Evolutionary conservation across 2,329 filamentous ascomycete species (phyloP), one percentile per base, ranked within the genome.

Genomic region (Fusarium fracticaudum): DNA sequence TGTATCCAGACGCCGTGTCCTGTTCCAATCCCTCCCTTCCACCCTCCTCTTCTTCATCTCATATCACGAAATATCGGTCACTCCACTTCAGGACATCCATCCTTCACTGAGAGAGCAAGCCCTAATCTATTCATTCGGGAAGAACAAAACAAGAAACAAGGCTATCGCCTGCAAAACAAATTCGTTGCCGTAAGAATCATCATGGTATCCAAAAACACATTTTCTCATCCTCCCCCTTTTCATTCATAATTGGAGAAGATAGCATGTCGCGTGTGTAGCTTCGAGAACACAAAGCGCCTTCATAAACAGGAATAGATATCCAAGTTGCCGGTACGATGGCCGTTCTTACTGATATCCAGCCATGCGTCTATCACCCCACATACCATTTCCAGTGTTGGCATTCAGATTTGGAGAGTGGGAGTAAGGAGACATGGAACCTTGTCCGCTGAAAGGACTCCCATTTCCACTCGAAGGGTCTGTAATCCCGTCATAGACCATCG

Each of bases 401-500:
- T 79, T 77, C 50, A 78, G 69, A 48, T 81, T 80, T 40, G 83
- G 81, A 38, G 82, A 83, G 55, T 79, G 78, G 26, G 79, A 76
- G 67, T 81, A 84, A 14, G 80, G 80, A 38, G 82, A 83, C 35
- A 77, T 66, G 9, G 81, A 81, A 45, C 81, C 82, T 48, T 83
- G 81, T 11, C 80, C 82, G 53, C 80, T 81, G 48, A 81, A 84
- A 8, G 82, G 81, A 66, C 81, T 83, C n/a, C 77, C 79, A 60
- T 81, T 79, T 18, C 77, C 78, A 51, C 79, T 82, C 37, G 78
- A 78, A n/a, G 79, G 76, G 41, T 79, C 77, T 62, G 82, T 76
- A 58, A 81, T 79, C 40, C 76, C 70, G 15, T 80, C 80, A 60
- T 81, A 82, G 20, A 68, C 73, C 72, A 83, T 69, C 41, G 79